Base-by-base conservation (phyloP, 2,329 filamentous ascomycete species). In the Bimuria novae-zelandiae region DNA sequence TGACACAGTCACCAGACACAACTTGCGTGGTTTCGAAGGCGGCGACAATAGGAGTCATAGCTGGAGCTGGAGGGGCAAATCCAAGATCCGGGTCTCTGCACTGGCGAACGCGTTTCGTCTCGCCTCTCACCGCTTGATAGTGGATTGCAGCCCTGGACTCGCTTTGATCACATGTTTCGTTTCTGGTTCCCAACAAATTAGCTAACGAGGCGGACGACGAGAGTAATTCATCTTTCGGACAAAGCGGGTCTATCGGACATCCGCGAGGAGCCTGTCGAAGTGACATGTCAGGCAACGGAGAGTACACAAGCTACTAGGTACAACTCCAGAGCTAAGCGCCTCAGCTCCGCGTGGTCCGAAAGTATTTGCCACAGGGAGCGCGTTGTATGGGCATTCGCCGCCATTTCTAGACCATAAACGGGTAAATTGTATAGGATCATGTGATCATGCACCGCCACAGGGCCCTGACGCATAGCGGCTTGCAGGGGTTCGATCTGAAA, bases 361-460 rank as follows among this genome's bases (percentile, higher is more conserved):
- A 61, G 61, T 57, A 49, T 50, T 62, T 57, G 66, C 65, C 64
- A 70, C 64, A 57, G 56, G 49, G 43, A 30, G 35, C 40, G 37
- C 35, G 29, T 44, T 37, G n/a, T n/a, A n/a, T n/a, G 19, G 45
- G 39, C 46, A 60, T 52, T 65, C 52, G 60, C 56, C 51, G 22
- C 23, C 33, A 21, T 45, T 22, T 47, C 35, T 8, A 25, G 23
- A 56, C 25, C 51, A 47, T 37, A 23, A 55, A 45, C 23, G 49
- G 40, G 60, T 47, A 54, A 59, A 56, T 60, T 56, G 55, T 60
- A 57, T 47, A 39, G 12, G n/a, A 35, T 52, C 62, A 66, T 60
- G 62, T 66, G 64, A 67, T 60, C 49, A 55, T 67, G 67, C 68
- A 71, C 68, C 63, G 68, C 68, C 69, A 70, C 68, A 69, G 29